Conservation (phyloP, 805 yeast species). For the Candida pseudoglaebosa region DNA sequence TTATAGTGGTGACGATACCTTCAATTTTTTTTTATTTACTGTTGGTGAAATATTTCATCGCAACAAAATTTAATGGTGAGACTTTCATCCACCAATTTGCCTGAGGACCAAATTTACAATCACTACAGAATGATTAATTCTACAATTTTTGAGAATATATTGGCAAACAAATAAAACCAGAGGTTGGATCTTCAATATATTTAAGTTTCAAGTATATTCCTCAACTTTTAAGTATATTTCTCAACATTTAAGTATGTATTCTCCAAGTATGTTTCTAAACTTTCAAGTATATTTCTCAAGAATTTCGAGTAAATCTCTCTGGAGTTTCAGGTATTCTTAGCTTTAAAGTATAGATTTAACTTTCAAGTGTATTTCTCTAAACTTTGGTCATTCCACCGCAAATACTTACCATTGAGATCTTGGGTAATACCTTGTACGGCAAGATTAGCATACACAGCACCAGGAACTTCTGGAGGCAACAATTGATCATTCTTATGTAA, state of each 20-base stretch:
- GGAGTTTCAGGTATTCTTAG: too few species aligned
- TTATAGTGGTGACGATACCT: too few species aligned
- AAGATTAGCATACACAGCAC: constrained; percentile 60
- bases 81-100: too few species aligned
- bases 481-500: constrained; percentile 56
- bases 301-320: too few species aligned
- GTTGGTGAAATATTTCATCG: constrained; percentile 5
- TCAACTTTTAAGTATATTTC: too few species aligned
- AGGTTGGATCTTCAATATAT: neutral
- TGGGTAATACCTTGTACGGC: constrained; percentile 56
- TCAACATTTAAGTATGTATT: too few species aligned
- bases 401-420: constrained; percentile 61
- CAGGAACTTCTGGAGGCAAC: constrained; percentile 70
- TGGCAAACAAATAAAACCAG: neutral
- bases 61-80: neutral
- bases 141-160: neutral
- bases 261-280: too few species aligned
- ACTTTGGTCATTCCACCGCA: constrained; percentile 53
- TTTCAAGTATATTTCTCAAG: too few species aligned
- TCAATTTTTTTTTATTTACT: too few species aligned
- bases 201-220: too few species aligned
- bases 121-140: too few species aligned
- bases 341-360: neutral
- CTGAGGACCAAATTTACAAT: too few species aligned
- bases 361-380: constrained; percentile 9